Base-by-base conservation (phyloP, 2,329 filamentous ascomycete genomes). In the Scorias spongiosa region DNA sequence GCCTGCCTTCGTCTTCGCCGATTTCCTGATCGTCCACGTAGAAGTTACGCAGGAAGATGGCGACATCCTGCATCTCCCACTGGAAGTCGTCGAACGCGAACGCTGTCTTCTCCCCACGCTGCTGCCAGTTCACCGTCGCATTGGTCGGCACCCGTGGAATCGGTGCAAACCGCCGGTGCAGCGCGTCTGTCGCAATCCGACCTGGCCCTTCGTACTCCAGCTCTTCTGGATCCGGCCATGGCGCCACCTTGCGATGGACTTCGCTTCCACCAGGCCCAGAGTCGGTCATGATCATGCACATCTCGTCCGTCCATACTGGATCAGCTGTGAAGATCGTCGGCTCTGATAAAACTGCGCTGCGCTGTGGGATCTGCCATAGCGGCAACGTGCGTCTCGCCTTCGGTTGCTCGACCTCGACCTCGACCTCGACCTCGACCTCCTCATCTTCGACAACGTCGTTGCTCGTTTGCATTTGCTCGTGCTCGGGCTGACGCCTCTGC, bases 151-250 rank as follows among this genome's bases (percentile, higher is more conserved):
- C 61, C 5, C 67, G 64, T 29, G 67, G 67, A 10, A 65, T 50
- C n/a, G 63, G 61, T 4, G 63, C 54, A 49, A 62, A 69, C 14
- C 67, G 63, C 9, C 66, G 58, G 38, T 66, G 59, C 40, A 63
- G 59, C 3, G 56, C 54, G 17, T 66, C 65, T 2, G 65, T 69
- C 37, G 66, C 61, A 11, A 67, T 64, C 10, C 67, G 63, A 29
- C 66, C 66, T 36, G 67, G 63, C 0, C 67, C 67, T 48, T 70
- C 67, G 60, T 67, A 69, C 48, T 66, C 66, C 54, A 64, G 55
- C 54, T 70, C 67, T 10, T 59, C 52, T 5, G 51, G 38, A 10
- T 53, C 52, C 0, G 67, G 67, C 64, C 64, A 70, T 1, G 59
- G 57, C 0, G 65, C 59, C 29, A 66, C 20, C 20, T 26, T 26